Evolutionary conservation across 768 basidiomycete genomes (phyloP), one percentile per base, ranked within the genome.

Genomic region (Tulasnella sp.): DNA sequence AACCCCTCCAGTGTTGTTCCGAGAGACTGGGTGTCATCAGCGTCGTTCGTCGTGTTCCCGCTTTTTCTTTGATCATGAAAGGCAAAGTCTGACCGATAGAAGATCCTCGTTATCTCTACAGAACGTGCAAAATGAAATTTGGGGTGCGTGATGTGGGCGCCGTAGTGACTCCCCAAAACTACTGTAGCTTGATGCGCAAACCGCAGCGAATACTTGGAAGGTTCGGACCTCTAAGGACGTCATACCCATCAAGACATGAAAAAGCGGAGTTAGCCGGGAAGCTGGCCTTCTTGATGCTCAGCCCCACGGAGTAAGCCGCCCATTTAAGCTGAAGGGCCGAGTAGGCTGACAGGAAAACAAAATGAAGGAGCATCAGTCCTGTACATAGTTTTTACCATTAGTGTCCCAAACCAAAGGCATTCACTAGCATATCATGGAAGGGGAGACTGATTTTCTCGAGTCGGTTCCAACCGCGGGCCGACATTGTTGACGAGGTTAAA

Each of bases 11-110:
- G 5, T 37, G 64, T 31, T 69, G 64, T 69, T 69, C 64, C 64
- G 64, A 37, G 5, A 31, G 64, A 69, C 31, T 37, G 64, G 60
- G 16, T 69, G 64, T 37, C 28, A 37, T 69, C 64, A 28, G 28
- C 64, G 31, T 18, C 18, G 24, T 69, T 69, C 31, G 64, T 28
- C 20, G 28, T 69, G 28, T 16, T 16, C 31, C 34, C 64, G 14
- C 31, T 31, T 34, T 28, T 31, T 28, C 34, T 69, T 69, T 69
- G 64, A 69, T 69, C 64, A 34, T 69, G 64, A 37, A 69, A 69
- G 64, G 64, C 16, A 69, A 69, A 37, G 31, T 69, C 28, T 69
- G 34, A 37, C 64, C 64, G 64, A 69, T 69, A 37, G 64, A 69
- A 28, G 64, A 69, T 8, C 9, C 34, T 31, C 64, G 28, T 69